Conservation (phyloP, 1,284 basidiomycete species). For the Mycena citricolor region DNA sequence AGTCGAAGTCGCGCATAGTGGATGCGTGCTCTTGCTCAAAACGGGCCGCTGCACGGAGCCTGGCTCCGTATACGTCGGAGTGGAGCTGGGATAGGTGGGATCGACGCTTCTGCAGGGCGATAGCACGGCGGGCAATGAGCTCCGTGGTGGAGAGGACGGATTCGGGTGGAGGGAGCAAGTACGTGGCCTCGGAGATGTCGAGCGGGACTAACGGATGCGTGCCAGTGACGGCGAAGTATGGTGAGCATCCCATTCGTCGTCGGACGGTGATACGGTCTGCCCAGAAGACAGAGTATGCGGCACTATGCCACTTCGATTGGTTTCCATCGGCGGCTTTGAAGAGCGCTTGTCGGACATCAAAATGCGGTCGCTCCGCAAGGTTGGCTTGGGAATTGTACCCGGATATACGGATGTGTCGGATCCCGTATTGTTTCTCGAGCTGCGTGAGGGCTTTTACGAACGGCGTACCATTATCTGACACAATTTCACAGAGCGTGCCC, state of each 20-base stretch:
- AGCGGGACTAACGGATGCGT: slow-evolving; percentile 39
- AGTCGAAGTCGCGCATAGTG: slow-evolving; percentile 33
- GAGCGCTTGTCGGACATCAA: slow-evolving; percentile 34
- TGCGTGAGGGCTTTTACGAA: slow-evolving; percentile 33
- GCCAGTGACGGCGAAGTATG: slow-evolving; percentile 39
- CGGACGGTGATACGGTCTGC: no score
- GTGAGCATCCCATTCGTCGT: slow-evolving; percentile 23
- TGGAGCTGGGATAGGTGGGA: slow-evolving; percentile 25
- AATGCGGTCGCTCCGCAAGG: no score
- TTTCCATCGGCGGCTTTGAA: slow-evolving; percentile 31
- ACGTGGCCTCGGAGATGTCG: slow-evolving; percentile 41
- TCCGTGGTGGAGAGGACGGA: slow-evolving; percentile 26
- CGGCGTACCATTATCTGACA: slow-evolving; percentile 33
- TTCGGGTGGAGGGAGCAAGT: slow-evolving; percentile 25
- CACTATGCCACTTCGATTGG: neutral
- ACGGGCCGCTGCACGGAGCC: slow-evolving; percentile 21
- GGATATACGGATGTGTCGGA: slow-evolving; percentile 41
- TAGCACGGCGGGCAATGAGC: slow-evolving; percentile 2
- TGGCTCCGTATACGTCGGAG: slow-evolving; percentile 22
- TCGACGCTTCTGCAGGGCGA: slow-evolving; percentile 7
- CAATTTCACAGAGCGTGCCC: slow-evolving; percentile 27
- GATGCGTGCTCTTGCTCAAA: slow-evolving; percentile 27
- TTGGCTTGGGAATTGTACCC: no score
- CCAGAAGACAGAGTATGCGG: slow-evolving; percentile 35
- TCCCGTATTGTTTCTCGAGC: slow-evolving; percentile 32